Percentiles rank a stretch among this genome's conserved stretches.
Conservation (phyloP, 441 rosid species). For the Euphorbia schlechtendalii region DNA sequence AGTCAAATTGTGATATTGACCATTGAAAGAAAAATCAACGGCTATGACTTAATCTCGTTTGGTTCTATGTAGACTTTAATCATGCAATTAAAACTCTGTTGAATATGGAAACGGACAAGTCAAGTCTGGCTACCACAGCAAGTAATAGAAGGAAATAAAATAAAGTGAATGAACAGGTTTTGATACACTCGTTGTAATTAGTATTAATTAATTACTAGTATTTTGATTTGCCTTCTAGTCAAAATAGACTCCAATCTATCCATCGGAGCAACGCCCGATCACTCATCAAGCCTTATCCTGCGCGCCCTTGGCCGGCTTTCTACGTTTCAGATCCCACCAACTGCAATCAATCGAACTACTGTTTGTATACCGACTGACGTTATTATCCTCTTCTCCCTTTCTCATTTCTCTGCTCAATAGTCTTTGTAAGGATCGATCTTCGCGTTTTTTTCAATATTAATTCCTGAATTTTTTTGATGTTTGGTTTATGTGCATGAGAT, state of each 20-base stretch:
- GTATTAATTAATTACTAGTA: no score
- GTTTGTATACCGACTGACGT: not conserved
- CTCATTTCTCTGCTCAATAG: constrained; percentile 4
- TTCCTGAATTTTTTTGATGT: not conserved
- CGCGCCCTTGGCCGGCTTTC: constrained; percentile 31
- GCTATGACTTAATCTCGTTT: not conserved
- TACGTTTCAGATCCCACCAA: constrained; percentile 9
- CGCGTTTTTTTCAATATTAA: not conserved
- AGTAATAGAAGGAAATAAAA: not conserved
- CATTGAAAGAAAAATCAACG: not conserved
- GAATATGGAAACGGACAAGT: constrained; percentile 14
- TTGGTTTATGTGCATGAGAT: constrained; percentile 15
- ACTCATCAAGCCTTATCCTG: constrained; percentile 26
- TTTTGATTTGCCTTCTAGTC: not conserved
- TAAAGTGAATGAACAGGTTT: not conserved
- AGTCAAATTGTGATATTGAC: no score
- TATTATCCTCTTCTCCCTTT: not conserved
- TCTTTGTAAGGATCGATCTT: constrained; percentile 22
- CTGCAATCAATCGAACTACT: not conserved
- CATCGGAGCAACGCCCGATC: not conserved
- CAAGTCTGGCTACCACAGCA: constrained; percentile 25
- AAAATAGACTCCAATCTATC: constrained; percentile 12
- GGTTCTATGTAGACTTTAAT: not conserved
- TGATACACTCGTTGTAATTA: not conserved
- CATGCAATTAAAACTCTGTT: not conserved